phyloP scores from a whole-genome alignment of 768 basidiomycete genomes.

The Agrocybe praecox region DNA sequence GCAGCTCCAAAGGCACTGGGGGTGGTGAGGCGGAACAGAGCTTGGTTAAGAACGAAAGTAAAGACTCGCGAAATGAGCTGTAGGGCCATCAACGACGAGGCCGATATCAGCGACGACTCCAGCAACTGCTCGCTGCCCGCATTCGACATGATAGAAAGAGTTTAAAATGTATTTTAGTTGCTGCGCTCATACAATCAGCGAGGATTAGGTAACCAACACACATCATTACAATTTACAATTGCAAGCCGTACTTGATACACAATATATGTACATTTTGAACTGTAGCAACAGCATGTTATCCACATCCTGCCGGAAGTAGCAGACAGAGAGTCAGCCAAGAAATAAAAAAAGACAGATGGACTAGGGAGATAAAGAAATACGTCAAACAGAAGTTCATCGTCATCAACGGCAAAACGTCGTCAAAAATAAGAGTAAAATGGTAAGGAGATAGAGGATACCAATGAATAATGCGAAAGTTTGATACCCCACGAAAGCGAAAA shows the following conservation, averaged over 20 bases:
- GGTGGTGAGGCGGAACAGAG: constrained; percentile 78
- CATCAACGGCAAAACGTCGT: not conserved
- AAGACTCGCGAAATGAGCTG: constrained; percentile 84
- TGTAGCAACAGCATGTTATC: constrained; percentile 12
- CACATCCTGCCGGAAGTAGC: not conserved
- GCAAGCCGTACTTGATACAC: constrained; percentile 9
- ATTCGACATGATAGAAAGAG: not conserved
- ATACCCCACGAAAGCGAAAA: constrained; percentile 1
- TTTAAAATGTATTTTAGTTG: not conserved
- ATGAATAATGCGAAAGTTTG: constrained; percentile 1
- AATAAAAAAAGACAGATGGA: no score
- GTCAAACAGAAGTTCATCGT: not conserved
- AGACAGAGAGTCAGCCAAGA: not conserved
- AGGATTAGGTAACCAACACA: constrained; percentile 4
- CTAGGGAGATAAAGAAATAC: not conserved
- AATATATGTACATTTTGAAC: constrained; percentile 16
- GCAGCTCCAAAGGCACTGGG: constrained; percentile 89
- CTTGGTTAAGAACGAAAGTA: constrained; percentile 91
- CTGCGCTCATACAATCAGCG: no score
- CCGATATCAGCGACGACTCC: constrained; percentile 42
- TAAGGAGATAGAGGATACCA: not conserved
- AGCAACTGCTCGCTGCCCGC: constrained; percentile 18
- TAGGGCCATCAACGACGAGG: constrained; percentile 75
- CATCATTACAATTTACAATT: constrained; percentile 15
- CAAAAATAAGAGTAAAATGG: not conserved